Conservation (phyloP, 768 basidiomycete species). For the Leccinum barrowsii region DNA sequence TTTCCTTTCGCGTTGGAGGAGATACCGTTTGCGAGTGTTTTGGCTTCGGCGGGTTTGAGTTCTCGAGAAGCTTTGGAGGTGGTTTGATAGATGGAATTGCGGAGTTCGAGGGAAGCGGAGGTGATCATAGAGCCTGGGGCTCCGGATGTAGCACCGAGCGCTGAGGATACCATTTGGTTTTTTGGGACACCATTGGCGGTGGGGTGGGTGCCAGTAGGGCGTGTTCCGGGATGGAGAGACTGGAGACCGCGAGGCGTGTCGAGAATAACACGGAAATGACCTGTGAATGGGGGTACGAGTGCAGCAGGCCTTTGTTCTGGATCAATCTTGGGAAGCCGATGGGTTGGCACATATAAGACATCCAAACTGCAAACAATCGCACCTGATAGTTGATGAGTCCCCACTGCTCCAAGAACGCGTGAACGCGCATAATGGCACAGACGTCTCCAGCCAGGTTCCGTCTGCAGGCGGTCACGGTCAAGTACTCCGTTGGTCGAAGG, state of each 20-base stretch:
- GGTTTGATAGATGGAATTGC: slow-evolving; percentile 84
- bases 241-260: slow-evolving; percentile 96
- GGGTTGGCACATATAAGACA: slow-evolving; percentile 4
- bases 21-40: slow-evolving; percentile 51
- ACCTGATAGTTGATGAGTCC: slow-evolving; percentile 99
- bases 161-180: slow-evolving; percentile 24
- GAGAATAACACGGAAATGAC: slow-evolving; percentile 96
- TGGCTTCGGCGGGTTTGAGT: slow-evolving; percentile 66
- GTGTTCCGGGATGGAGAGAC: slow-evolving; percentile 84
- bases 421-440: slow-evolving; percentile 97
- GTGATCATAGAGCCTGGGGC: slow-evolving; percentile 24
- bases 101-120: slow-evolving; percentile 82
- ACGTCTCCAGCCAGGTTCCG: slow-evolving; percentile 97
- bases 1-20: slow-evolving; percentile 45
- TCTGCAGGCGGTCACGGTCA: slow-evolving; percentile 95
- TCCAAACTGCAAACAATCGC: slow-evolving; percentile 16
- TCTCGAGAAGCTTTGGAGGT: slow-evolving; percentile 78
- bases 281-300: slow-evolving; percentile 95
- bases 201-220: slow-evolving; percentile 44
- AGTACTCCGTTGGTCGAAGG: slow-evolving; percentile 88
- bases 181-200: slow-evolving; percentile 49
- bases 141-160: slow-evolving; percentile 7
- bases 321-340: slow-evolving; percentile 68
- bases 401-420: slow-evolving; percentile 99
- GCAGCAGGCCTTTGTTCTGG: slow-evolving; percentile 93